phyloP scores from a whole-genome alignment of 2,329 filamentous ascomycete species.

The Nothophoma quercina region DNA sequence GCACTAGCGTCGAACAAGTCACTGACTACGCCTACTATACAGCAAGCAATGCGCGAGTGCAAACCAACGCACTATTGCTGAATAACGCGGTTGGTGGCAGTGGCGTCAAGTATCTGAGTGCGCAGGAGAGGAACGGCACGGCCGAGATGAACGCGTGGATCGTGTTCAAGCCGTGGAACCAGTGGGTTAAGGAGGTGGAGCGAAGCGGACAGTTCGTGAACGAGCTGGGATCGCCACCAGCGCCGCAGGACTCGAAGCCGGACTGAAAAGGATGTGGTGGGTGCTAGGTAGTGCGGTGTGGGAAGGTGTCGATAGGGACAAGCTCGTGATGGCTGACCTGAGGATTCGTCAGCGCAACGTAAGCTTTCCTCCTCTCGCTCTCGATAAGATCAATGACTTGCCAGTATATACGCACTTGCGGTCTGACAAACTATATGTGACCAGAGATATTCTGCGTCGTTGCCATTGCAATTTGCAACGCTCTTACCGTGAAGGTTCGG shows the following conservation, averaged over 20 bases:
- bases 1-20: conserved; percentile 45
- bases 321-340: not conserved
- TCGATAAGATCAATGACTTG: not conserved
- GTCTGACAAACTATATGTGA: no score
- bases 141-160: conserved; percentile 42
- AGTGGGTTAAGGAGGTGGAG: conserved; percentile 51
- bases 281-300: not conserved
- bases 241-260: not conserved
- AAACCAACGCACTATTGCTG: conserved; percentile 43
- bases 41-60: conserved; percentile 44
- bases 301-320: not conserved
- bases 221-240: conserved; percentile 29
- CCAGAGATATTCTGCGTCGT: no score
- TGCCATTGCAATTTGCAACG: no score
- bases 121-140: conserved; percentile 45
- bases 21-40: conserved; percentile 51
- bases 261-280: not conserved
- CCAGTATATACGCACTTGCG: no score
- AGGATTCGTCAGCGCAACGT: not conserved
- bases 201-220: conserved; percentile 44
- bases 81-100: conserved; percentile 26
- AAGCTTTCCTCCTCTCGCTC: not conserved
- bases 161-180: conserved; percentile 48
- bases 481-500: no score
- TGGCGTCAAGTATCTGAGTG: conserved; percentile 37